Base-by-base conservation (phyloP, 371 early-diverging fungal genomes). In the Funneliformis caledonium region DNA sequence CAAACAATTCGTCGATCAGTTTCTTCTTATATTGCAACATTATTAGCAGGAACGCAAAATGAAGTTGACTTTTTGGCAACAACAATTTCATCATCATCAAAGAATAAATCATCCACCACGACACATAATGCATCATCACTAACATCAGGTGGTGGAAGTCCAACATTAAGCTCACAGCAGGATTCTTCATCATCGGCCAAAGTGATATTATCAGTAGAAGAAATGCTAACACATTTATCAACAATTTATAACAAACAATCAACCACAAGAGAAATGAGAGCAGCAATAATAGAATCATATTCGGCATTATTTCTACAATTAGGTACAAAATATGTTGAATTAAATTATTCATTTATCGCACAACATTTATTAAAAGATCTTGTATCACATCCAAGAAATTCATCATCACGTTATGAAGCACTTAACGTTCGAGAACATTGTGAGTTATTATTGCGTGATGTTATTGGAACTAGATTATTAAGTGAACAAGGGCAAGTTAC, bases 221-320 rank as follows among this genome's bases (percentile, higher is more conserved):
- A 95, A 70, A 92, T 95, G 87, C 85, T 96, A 4, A 69, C 81
- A 2, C 87, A 93, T 69, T 85, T 97, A 12, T 89, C 92, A 0
- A 76, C 76, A 1, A 85, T 89, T 8, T 95, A 94, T 82, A 92
- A 88, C 69, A 91, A 87, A 47, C 85, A 84, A 16, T 84, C 85
- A 12, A 86, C 89, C 0, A 87, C 94, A 1, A 88, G 93, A 16
- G 96, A 97, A 50, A 87, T 91, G 22, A 91, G 94, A 0, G 89
- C 95, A 0, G 96, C 96, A 7, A 85, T 97, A 1, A 85, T 94
- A 12, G 96, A 97, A 81, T 89, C 93, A 0, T 96, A 96, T 85
- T 92, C 94, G 0, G 88, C 91, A 1, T 81, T 96, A 5, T 91
- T 96, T 78, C 86, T 91, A 22, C 85, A 89, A 73, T 86, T 96